Evolutionary conservation across 331 rosid genomes (phyloP), one percentile per base, ranked within the genome.

Genomic region (Quercus phellos): DNA sequence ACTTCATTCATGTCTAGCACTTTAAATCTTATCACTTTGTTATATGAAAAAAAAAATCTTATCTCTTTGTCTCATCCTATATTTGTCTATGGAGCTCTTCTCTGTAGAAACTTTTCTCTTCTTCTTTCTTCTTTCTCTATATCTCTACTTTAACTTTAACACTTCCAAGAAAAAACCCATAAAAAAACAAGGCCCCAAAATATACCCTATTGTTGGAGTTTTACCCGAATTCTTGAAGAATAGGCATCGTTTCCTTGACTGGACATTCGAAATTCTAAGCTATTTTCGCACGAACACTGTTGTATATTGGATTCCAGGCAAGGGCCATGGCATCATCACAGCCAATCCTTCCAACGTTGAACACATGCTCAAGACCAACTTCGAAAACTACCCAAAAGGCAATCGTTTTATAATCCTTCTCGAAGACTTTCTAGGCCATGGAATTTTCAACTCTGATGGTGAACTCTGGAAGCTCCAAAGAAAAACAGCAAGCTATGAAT

Each of bases 341-440:
- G 98, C 96, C 1, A 83, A 88, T 77, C 93, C 98, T 0, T 38
- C 46, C 16, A 89, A 87, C 80, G 92, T 91, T 0, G 90, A 93
- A 61, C 85, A 90, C 88, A 83, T 91, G 72, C 90, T 93, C 26
- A 90, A 88, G 60, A 81, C 89, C 76, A 85, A 85, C 13, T 90
- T 93, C 82, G 80, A 87, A 0, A 93, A 93, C 83, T 90, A 91
- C 74, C 95, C 97, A 0, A 93, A 93, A 75, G 97, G 97, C 2
- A 50, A 83, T 0, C 70, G 77, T 1, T 83, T 87, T 81, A 84
- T 74, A 7, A 2, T 22, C 8, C 83, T 87, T 16, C 86, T 93
- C 53, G 35, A 72, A 32, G 95, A 87, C 42, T 91, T 91, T 46
- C 73, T 91, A 42, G 98, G 98, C 58, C 67, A 12, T 0, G 98